Evolutionary conservation across 805 yeast genomes (phyloP), one percentile per base, ranked within the genome.

Genomic region (Starmerella roubikii): DNA sequence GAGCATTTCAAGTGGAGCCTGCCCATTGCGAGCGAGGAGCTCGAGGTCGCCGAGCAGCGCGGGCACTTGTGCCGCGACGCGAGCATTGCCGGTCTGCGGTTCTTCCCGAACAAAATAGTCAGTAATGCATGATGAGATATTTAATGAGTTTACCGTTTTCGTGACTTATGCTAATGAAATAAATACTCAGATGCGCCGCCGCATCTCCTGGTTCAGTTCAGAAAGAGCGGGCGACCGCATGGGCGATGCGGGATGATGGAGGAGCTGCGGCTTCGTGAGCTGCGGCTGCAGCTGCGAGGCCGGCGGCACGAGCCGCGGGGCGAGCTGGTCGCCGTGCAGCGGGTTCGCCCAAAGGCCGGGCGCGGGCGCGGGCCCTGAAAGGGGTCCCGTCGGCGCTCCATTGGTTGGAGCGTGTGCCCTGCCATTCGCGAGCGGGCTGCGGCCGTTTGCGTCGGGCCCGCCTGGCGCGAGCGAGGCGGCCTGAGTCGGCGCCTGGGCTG

Each of bases 61-160:
- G 85, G 83, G 3, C 55, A 59, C 2, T 52, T 82, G 2, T 72
- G 78, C 16, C 64, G 80, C 4, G 94, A 82, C 58, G 74, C 75
- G 49, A 74, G 75, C 47, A 62, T 77, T 1, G 67, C 74, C 35
- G 93, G 91, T 0, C 66, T 74, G 3, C 67, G 69, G 36, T 82
- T 74, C 55, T 80, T 70, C 51, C 54, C 63, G 32, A 81, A 81
- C 38, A 30, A 30, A 25, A 42, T 58, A 26, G n/a, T 26, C 8
- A 8, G 16, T 26, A 8, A n/a, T n/a, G n/a, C n/a, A n/a, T n/a
- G n/a, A n/a, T n/a, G n/a, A n/a, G n/a, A n/a, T n/a, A n/a, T n/a
- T n/a, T n/a, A n/a, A n/a, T n/a, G n/a, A n/a, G n/a, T n/a, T n/a
- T n/a, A n/a, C n/a, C n/a, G n/a, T n/a, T n/a, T n/a, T n/a, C n/a